Evolutionary conservation across 805 yeast genomes (phyloP).

Genomic region (Lachancea mirantina): DNA sequence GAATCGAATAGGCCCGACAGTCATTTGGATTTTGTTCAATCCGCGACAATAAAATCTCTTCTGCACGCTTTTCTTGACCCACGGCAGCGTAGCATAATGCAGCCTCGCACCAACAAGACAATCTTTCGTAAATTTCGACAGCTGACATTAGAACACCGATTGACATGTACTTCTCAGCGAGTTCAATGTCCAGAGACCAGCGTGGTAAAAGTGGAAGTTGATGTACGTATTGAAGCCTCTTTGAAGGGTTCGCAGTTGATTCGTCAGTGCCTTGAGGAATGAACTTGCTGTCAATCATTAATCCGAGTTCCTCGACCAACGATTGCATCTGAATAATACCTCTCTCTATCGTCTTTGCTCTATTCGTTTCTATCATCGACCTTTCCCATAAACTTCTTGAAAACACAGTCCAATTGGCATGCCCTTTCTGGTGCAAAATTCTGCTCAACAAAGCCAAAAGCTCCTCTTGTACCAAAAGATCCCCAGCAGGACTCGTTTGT

Average conservation of each 20-base stretch:
- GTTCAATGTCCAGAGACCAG: conserved; percentile 72
- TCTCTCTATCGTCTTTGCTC: conserved; percentile 83
- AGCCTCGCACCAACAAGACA: conserved; percentile 69
- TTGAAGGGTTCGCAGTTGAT: conserved; percentile 33
- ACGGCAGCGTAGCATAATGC: conserved; percentile 87
- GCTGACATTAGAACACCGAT: conserved; percentile 84
- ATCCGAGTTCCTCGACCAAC: conserved; percentile 79
- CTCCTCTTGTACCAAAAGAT: conserved; percentile 73
- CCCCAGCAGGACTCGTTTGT: conserved; percentile 65
- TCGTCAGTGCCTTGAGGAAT: conserved; percentile 38
- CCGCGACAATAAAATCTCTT: conserved; percentile 47
- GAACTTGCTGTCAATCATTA: conserved; percentile 49
- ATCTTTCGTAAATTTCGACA: conserved; percentile 75
- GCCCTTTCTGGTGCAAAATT: conserved; percentile 44
- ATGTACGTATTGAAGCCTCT: conserved; percentile 64
- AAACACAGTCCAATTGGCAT: conserved; percentile 59
- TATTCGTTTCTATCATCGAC: conserved; percentile 71
- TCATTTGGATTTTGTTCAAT: conserved; percentile 56
- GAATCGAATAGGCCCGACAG: conserved; percentile 73
- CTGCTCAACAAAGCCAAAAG: conserved; percentile 69
- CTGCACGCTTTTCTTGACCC: conserved; percentile 66
- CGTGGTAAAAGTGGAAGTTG: conserved; percentile 71
- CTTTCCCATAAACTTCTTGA: conserved; percentile 86
- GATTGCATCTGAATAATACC: conserved; percentile 92
- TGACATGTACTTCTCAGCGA: conserved; percentile 83